Percentiles rank a stretch among this genome's conserved stretches.
These are phyloP conservation scores for Huntiella abstrusa DNA, from an alignment of 2,329 filamentous ascomycete genomes.

Conservation along the genomic window DNA sequence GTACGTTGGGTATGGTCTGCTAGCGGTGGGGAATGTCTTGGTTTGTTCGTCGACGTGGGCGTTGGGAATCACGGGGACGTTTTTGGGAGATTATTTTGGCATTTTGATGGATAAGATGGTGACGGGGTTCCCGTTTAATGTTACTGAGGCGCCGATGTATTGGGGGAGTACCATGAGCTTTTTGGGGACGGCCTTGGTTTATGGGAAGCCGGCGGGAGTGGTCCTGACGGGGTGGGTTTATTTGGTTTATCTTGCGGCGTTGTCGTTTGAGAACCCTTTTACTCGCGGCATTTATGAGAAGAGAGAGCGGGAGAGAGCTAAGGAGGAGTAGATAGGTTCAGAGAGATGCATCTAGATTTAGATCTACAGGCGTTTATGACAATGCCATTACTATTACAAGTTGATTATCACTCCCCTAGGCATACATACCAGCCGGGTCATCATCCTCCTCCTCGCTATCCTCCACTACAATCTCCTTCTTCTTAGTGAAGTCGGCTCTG, in stretches of 20 bases:
- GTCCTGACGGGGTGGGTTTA: slow-evolving; percentile 58
- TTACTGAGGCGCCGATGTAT: slow-evolving; percentile 89
- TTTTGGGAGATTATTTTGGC: slow-evolving; percentile 95
- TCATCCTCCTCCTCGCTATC: slow-evolving; percentile 33
- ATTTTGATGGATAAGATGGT: slow-evolving; percentile 94
- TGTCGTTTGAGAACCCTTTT: slow-evolving; percentile 85
- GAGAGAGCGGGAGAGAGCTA: slow-evolving; percentile 41
- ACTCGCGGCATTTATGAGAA: slow-evolving; percentile 85
- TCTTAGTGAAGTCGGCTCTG: slow-evolving; percentile 38
- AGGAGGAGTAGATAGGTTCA: neutral
- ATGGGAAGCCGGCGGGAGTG: slow-evolving; percentile 72
- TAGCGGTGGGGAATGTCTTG: slow-evolving; percentile 60
- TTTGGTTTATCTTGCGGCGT: slow-evolving; percentile 59
- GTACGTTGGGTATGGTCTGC: slow-evolving; percentile 49
- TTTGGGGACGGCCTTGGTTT: slow-evolving; percentile 66
- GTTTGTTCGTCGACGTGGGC: slow-evolving; percentile 82
- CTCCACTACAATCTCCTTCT: slow-evolving; percentile 26
- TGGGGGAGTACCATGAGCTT: slow-evolving; percentile 87
- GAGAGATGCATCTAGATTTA: neutral
- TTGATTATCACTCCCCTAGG: slow-evolving; percentile 12
- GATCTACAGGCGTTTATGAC: neutral
- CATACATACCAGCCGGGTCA: slow-evolving; percentile 32
- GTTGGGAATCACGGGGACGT: slow-evolving; percentile 86
- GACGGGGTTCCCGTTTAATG: slow-evolving; percentile 87
- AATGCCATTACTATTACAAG: too few species aligned